Conservation (phyloP, 352 stramenopile genomes). For the Pythium sp. region DNA sequence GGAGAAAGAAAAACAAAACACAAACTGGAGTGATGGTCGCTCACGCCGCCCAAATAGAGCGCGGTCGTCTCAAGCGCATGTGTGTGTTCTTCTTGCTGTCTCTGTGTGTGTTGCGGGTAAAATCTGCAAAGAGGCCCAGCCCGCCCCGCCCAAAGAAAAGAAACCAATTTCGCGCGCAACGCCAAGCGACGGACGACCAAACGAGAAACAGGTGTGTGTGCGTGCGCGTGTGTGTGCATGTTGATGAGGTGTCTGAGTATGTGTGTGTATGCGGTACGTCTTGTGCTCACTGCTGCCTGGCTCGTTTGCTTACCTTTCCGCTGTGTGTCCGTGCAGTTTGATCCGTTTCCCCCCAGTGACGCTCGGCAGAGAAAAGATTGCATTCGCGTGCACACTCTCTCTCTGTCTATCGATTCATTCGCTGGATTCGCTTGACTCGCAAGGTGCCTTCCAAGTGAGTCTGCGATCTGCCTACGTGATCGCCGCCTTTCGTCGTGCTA, state of each 20-base stretch:
- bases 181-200: not conserved
- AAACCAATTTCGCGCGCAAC: conserved; percentile 12
- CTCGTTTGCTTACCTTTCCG: not conserved
- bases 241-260: not conserved
- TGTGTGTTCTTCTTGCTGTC: not conserved
- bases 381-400: not conserved
- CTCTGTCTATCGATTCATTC: not conserved
- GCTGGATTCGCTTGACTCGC: not conserved
- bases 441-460: not conserved
- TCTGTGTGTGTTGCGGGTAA: not conserved
- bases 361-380: conserved; percentile 4
- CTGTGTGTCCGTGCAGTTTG: not conserved
- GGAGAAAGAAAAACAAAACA: not conserved
- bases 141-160: not conserved
- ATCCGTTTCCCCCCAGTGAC: not conserved
- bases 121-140: not conserved
- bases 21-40: not conserved
- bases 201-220: conserved; percentile 1
- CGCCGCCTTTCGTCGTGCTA: not conserved
- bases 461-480: not conserved
- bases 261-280: not conserved
- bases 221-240: not conserved
- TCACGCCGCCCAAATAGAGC: not conserved
- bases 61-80: not conserved
- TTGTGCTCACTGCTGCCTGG: conserved; percentile 1